Evolutionary conservation across 345 rosid genomes (phyloP).

Genomic region (Eutrema yunnanense): DNA sequence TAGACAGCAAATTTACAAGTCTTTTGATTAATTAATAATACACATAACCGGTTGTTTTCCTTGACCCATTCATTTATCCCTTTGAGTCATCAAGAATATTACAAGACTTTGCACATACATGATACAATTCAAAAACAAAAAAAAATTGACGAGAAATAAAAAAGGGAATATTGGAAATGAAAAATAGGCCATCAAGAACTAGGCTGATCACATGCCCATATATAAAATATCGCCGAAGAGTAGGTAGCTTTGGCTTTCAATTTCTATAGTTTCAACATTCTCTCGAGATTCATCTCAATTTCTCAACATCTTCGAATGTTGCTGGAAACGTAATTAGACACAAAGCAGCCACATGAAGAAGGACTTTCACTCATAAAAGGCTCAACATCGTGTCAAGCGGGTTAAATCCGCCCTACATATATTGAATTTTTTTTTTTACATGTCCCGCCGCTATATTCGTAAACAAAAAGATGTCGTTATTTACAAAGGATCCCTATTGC

Average conservation of each 20-base stretch:
- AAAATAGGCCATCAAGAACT: neutral
- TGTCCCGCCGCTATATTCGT: too few relatives aligned
- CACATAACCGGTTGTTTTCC: neutral
- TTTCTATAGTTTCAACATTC: neutral
- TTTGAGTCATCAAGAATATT: neutral
- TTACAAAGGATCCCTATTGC: too few relatives aligned
- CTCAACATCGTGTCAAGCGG: neutral
- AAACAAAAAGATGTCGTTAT: too few relatives aligned
- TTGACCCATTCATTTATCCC: slow-evolving; percentile 5
- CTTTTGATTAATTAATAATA: neutral
- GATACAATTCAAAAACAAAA: neutral
- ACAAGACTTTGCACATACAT: neutral
- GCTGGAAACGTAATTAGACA: neutral
- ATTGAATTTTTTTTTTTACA: too few relatives aligned
- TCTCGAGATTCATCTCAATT: neutral
- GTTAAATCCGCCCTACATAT: too few relatives aligned
- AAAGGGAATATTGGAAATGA: neutral
- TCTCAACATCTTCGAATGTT: neutral
- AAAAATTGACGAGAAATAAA: too few relatives aligned
- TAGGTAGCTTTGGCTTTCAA: neutral
- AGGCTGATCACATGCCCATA: neutral
- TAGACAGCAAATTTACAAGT: neutral
- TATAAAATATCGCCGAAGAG: neutral
- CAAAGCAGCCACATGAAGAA: neutral
- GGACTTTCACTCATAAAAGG: neutral